phyloP scores from a whole-genome alignment of 1,139 yeast genomes.

The Diutina rugosa region DNA sequence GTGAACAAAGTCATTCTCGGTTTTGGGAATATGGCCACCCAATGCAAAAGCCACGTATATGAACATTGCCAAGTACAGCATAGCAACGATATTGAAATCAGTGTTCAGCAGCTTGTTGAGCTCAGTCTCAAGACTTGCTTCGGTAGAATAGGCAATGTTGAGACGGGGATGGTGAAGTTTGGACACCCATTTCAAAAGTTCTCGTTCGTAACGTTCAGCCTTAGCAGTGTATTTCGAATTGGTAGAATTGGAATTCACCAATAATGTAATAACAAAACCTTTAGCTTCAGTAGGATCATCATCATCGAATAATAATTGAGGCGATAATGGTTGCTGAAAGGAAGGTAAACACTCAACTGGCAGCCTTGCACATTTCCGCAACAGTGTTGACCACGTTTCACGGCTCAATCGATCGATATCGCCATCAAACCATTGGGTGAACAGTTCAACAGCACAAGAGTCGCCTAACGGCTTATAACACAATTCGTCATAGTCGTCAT shows the following conservation, averaged over 20 bases:
- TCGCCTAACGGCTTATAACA: conserved; percentile 76
- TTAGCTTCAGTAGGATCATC: conserved; percentile 42
- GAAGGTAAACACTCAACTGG: conserved; percentile 87
- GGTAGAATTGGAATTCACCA: conserved; percentile 35
- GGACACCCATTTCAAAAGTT: conserved; percentile 42
- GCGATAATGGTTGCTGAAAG: conserved; percentile 81
- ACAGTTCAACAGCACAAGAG: conserved; percentile 79
- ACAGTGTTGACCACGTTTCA: conserved; percentile 37
- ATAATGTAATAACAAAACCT: conserved; percentile 67
- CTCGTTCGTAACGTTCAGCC: conserved; percentile 54
- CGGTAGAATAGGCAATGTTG: conserved; percentile 65
- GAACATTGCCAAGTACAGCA: conserved; percentile 84
- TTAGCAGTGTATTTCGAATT: conserved; percentile 22
- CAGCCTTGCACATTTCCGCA: conserved; percentile 52
- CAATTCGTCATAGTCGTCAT: conserved; percentile 16
- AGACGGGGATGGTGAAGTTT: conserved; percentile 37
- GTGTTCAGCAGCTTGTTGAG: conserved; percentile 71
- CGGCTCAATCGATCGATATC: conserved; percentile 37
- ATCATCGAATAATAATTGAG: conserved; percentile 46
- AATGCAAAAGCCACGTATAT: conserved; percentile 51
- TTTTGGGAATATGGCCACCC: conserved; percentile 40
- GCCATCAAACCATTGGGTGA: conserved; percentile 79
- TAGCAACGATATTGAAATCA: conserved; percentile 54
- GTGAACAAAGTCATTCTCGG: conserved; percentile 25
- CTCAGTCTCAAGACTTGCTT: conserved; percentile 72